Base-by-base conservation (phyloP, 257 asterid genomes). In the Craterostigma plantagineum region DNA sequence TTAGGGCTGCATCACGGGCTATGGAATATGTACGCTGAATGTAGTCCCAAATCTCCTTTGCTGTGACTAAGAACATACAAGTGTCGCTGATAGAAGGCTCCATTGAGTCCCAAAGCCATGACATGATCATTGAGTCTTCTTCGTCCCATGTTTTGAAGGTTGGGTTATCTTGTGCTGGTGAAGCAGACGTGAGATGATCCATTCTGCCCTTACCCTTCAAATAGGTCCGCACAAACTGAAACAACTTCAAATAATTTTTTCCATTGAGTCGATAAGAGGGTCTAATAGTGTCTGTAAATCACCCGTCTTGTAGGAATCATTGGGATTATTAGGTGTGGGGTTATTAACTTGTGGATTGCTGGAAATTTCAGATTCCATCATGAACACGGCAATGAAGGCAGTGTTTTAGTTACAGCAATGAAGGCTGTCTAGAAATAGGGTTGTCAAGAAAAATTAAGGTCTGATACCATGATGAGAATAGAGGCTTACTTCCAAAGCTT, bases 61-160 rank as follows among this genome's bases (percentile, higher is more conserved):
- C 14, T 1, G 45, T 49, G 1, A 7, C 13, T n/a, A 37, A 13
- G 14, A 49, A 38, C 45, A 49, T 49, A 10, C 45, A 16, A 0
- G 43, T 17, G 12, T 37, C 45, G 8, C 45, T 35, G 40, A 35
- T 35, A 1, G 40, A 10, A 9, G 40, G 40, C 40, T 7, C 40
- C 9, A 35, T n/a, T 3, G 40, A 35, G 40, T 35, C 40, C 40
- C 40, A 35, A 9, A 35, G 13, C 40, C 40, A 35, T 9, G 40
- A 35, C 40, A 35, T 49, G 4, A 49, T 49, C 45, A 49, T 8
- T 1, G 54, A 49, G 1, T 49, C 54, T 23, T 23, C 30, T 10
- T 17, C 54, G 36, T 49, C 54, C 54, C 45, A 49, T 7, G 23
- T 10, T 7, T 18, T 8, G 39, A 37, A 49, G 8, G 6, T 2